Evolutionary conservation across 345 rosid species (phyloP), one percentile per base, ranked within the genome.

Genomic region (Mercurialis annua): DNA sequence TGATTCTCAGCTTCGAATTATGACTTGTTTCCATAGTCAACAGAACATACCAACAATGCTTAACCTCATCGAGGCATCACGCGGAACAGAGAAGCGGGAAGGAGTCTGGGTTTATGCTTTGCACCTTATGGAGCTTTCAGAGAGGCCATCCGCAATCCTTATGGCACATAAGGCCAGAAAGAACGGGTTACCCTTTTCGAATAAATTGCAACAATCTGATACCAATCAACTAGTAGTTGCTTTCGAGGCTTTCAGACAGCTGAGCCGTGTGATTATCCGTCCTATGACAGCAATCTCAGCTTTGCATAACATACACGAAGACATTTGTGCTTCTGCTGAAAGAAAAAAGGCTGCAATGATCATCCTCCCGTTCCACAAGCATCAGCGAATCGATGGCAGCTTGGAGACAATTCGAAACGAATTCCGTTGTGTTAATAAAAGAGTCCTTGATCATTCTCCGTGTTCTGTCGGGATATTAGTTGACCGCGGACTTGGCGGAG

Each of bases 51-150:
- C n/a, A n/a, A n/a, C n/a, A n/a, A n/a, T n/a, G n/a, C n/a, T n/a
- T n/a, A n/a, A 71, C n/a, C 84, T 87, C 70, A 70, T 87, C 2
- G 97, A 90, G 78, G 88, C 87, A 60, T 87, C 97, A 0, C 88
- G 94, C 0, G 94, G 98, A 24, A 82, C 81, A 0, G 87, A 76
- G 59, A 90, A 83, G 72, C 80, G 78, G 36, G 85, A 84, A 59
- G 85, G 76, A n/a, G 80, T 92, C 11, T 84, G 86, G 1, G 92
- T 92, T 30, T 92, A 90, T 36, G 95, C 98, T 0, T 72, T 92
- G 88, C 98, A 92, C 73, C 88, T 90, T 15, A 85, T 88, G 95
- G 97, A 92, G 79, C 88, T 90, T 27, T 85, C 98, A 0, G 97
- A 92, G 79, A 84, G 97, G 74, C 67, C 97, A 21, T 92, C 98